Evolutionary conservation across 2,329 filamentous ascomycete species (phyloP).

Genomic region (Leptographium lundbergii): DNA sequence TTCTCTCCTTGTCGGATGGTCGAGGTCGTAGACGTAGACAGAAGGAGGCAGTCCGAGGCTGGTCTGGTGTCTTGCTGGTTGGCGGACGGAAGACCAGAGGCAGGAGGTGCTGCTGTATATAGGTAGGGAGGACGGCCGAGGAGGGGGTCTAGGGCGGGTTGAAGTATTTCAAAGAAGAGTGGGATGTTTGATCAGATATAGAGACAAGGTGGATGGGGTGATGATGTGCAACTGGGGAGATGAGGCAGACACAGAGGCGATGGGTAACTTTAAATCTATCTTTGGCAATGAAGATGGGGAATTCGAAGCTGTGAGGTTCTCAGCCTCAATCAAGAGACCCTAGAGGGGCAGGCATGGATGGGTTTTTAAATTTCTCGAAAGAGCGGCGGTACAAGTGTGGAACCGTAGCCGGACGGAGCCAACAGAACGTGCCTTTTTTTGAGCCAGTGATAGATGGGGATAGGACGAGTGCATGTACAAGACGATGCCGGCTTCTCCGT

Average conservation of each 20-base stretch:
- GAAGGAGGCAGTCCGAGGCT: background rate
- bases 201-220: background rate
- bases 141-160: background rate
- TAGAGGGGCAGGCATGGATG: constrained; percentile 3
- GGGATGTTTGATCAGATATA: background rate
- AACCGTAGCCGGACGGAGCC: constrained; percentile 2
- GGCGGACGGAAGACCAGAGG: background rate
- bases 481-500: background rate
- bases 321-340: constrained; percentile 8
- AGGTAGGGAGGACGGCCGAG: background rate
- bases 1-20: background rate
- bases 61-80: background rate
- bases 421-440: background rate
- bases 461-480: background rate
- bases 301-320: constrained; percentile 6
- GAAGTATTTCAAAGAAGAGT: background rate
- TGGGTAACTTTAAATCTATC: constrained; percentile 7
- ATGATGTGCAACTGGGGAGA: background rate
- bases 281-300: constrained; percentile 4
- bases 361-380: constrained; percentile 6
- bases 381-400: constrained; percentile 6
- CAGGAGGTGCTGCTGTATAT: background rate
- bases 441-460: constrained; percentile 1
- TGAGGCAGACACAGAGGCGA: background rate
- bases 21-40: background rate